Conservation (phyloP, 495 filamentous ascomycete species). For the Talaromyces trachyspermus region DNA sequence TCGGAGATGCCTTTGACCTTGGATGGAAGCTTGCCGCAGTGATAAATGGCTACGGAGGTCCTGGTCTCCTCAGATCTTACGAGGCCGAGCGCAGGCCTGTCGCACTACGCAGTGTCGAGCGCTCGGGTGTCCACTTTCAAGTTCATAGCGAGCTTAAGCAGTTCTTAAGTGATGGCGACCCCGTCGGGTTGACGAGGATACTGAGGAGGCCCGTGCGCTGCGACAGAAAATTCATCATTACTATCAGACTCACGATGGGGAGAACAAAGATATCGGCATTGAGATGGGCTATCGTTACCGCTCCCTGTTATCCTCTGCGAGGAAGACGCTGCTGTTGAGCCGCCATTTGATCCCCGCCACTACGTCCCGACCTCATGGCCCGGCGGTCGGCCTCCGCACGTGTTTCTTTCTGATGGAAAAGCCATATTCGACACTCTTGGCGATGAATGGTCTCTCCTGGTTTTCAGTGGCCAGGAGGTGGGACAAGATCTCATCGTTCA, state of each 20-base stretch:
- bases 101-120: constrained; percentile 8
- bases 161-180: neutral
- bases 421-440: constrained; percentile 17
- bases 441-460: constrained; percentile 18
- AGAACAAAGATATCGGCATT: constrained; percentile 12
- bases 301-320: constrained; percentile 5
- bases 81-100: constrained; percentile 20
- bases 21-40: constrained; percentile 25
- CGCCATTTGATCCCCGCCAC: constrained; percentile 4
- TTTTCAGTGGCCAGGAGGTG: constrained; percentile 9
- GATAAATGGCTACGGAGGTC: constrained; percentile 13
- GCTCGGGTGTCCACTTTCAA: constrained; percentile 7
- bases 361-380: constrained; percentile 20
- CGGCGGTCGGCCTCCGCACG: constrained; percentile 22
- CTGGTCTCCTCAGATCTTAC: constrained; percentile 16
- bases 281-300: constrained; percentile 16
- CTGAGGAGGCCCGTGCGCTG: neutral
- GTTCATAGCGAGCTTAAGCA: neutral
- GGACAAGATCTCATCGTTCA: neutral
- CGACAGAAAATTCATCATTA: constrained; percentile 1
- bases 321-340: constrained; percentile 6
- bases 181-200: neutral
- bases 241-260: constrained; percentile 5
- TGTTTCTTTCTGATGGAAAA: constrained; percentile 17
- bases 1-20: constrained; percentile 23